Percentiles rank a stretch among this genome's conserved stretches.
These are phyloP conservation scores for Vaccinium corymbosum DNA, from an alignment of 148 eudicot genomes.

Conservation along the genomic window DNA sequence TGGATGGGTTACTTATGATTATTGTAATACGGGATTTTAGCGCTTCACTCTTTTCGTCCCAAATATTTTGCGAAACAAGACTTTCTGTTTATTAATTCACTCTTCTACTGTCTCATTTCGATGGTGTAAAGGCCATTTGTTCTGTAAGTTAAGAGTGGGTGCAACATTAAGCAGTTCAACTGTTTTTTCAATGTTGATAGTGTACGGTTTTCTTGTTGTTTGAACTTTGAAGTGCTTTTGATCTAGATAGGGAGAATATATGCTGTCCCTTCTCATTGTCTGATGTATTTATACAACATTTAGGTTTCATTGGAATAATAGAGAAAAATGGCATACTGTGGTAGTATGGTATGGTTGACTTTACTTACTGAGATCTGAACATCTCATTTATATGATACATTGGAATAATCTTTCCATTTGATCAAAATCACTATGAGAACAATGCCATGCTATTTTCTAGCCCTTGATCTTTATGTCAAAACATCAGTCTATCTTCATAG, in stretches of 20 bases:
- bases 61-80: not conserved
- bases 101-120: not conserved
- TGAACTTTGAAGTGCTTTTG: not conserved
- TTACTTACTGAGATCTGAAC: not conserved
- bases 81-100: not conserved
- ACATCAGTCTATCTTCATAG: not conserved
- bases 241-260: not conserved
- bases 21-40: not conserved
- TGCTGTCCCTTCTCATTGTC: not conserved
- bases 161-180: slow-evolving; percentile 2
- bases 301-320: not conserved
- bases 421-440: not conserved
- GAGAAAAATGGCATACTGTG: not conserved
- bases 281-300: not conserved
- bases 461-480: not conserved
- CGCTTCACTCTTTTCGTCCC: not conserved
- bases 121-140: not conserved
- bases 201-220: slow-evolving; percentile 9
- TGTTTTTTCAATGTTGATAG: too few species aligned
- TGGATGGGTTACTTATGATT: not conserved
- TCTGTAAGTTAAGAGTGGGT: not conserved
- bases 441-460: not conserved
- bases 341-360: not conserved
- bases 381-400: not conserved
- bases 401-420: not conserved